A percentile compares a stretch with the other conserved stretches of the same genome.
These are phyloP conservation scores for Dichotomopilus funicola DNA, from an alignment of 2,329 filamentous ascomycete genomes.

Conservation along the genomic window DNA sequence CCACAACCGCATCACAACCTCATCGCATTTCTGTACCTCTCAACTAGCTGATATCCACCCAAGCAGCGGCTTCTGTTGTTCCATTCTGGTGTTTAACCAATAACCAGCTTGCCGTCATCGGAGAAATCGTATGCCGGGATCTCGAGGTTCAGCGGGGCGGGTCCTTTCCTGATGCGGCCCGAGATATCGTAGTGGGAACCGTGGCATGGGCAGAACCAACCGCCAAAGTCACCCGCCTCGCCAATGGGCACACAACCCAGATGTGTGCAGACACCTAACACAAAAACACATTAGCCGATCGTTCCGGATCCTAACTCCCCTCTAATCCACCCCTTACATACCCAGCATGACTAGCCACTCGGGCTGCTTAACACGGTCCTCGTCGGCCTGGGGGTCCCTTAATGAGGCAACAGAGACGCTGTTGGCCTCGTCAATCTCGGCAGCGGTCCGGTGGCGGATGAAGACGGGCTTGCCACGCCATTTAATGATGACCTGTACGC, in stretches of 20 bases:
- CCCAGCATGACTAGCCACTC: slow-evolving; percentile 99
- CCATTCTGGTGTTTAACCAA: slow-evolving; percentile 61
- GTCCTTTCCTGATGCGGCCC: slow-evolving; percentile 94
- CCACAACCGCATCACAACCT: not conserved
- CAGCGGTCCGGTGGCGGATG: slow-evolving; percentile 92
- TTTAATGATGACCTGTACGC: slow-evolving; percentile 85
- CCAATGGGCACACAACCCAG: slow-evolving; percentile 98
- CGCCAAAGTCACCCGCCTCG: slow-evolving; percentile 94
- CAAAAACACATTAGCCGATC: slow-evolving; percentile 19
- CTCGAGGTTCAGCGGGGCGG: slow-evolving; percentile 95
- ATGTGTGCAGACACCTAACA: slow-evolving; percentile 90
- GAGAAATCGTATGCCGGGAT: slow-evolving; percentile 89
- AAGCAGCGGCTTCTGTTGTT: too few relatives aligned
- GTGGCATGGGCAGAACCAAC: slow-evolving; percentile 99
- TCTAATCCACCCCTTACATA: slow-evolving; percentile 35
- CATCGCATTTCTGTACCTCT: slow-evolving; percentile 4
- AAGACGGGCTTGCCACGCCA: slow-evolving; percentile 99
- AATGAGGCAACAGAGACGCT: slow-evolving; percentile 73
- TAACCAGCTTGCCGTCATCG: slow-evolving; percentile 79
- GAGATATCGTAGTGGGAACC: slow-evolving; percentile 99
- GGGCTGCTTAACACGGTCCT: slow-evolving; percentile 92
- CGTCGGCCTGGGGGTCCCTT: slow-evolving; percentile 85
- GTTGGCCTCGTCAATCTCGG: slow-evolving; percentile 94
- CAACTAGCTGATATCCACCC: not conserved
- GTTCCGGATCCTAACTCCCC: not conserved